phyloP scores from a whole-genome alignment of 495 filamentous ascomycete species.

The Schizothecium vesticola region DNA sequence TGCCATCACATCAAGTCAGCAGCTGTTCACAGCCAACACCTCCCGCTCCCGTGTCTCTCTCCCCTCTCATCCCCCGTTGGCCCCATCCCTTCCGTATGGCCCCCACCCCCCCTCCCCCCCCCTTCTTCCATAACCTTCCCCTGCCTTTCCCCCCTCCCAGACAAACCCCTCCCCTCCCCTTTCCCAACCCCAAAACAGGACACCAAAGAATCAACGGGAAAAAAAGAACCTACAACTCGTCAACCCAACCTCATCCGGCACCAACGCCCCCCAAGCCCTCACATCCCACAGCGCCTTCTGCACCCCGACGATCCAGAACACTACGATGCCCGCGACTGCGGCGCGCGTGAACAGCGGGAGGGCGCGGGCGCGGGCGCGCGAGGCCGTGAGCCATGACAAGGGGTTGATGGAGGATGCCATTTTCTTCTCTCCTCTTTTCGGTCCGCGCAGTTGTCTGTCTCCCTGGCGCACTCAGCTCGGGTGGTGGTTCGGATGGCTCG shows the following conservation, averaged over 20 bases:
- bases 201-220: neutral
- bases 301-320: conserved; percentile 61
- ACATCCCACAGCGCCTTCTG: conserved; percentile 60
- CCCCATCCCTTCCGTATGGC: too few relatives aligned
- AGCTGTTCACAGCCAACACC: neutral
- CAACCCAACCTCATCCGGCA: conserved; percentile 67
- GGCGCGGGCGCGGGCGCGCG: conserved; percentile 58
- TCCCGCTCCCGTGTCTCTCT: too few relatives aligned
- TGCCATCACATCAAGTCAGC: conserved; percentile 31
- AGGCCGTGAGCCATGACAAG: conserved; percentile 30
- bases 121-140: neutral
- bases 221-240: conserved; percentile 60
- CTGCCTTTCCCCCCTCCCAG: neutral
- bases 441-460: neutral
- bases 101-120: too few relatives aligned
- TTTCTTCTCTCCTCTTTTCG: neutral
- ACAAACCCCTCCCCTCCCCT: too few relatives aligned
- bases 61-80: neutral
- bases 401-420: conserved; percentile 19
- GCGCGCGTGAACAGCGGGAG: conserved; percentile 83
- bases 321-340: conserved; percentile 61
- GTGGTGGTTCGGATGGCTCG: neutral
- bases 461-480: neutral
- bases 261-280: conserved; percentile 67
- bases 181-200: neutral